Evolutionary conservation across 352 stramenopile species (phyloP), one percentile per base, ranked within the genome.

Genomic region (Phytophthora macrochlamydospora): DNA sequence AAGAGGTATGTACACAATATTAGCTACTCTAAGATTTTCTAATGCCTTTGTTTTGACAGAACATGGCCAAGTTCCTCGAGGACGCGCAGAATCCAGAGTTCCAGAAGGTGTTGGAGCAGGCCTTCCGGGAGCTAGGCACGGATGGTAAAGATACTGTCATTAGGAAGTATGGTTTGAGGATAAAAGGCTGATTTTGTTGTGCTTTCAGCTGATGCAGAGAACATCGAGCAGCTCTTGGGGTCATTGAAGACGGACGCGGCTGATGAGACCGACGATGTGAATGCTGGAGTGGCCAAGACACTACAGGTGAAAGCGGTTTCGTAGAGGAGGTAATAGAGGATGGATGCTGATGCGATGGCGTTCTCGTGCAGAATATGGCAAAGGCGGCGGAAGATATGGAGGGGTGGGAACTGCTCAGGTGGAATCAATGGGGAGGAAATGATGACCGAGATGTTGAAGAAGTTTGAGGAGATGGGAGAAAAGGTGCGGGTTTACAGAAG

Each of bases 381-480:
- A 92, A 95, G 60, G 90, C 89, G 2, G 89, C 90, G 1, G 81
- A 94, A 69, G 89, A 93, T 58, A 92, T 95, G 80, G 89, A 96
- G 51, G 89, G 85, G 73, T 94, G 58, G 87, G 93, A 46, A 88
- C 82, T 7, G 82, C 76, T 7, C 86, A 95, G 51, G 65, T 94
- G 7, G 94, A 98, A 65, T 72, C 89, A 29, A 97, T 97, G 92
- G 92, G 55, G 93, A 99, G 69, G 85, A 98, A 14, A 98, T 98
- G 80, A 98, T 99, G 92, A 61, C 90, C 40, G 85, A 98, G 56
- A 98, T 99, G 87, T 98, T 98, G 90, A 88, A 85, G 46, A 95
- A 98, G 71, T 98, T 98, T 65, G 93, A 98, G 59, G 81, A 94
- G 62, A 91, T 98, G 90, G 94, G 94, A 33, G 88, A 98, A 60